Base-by-base conservation (phyloP, 2,329 filamentous ascomycete species). In the Dactylellina leptospora region DNA sequence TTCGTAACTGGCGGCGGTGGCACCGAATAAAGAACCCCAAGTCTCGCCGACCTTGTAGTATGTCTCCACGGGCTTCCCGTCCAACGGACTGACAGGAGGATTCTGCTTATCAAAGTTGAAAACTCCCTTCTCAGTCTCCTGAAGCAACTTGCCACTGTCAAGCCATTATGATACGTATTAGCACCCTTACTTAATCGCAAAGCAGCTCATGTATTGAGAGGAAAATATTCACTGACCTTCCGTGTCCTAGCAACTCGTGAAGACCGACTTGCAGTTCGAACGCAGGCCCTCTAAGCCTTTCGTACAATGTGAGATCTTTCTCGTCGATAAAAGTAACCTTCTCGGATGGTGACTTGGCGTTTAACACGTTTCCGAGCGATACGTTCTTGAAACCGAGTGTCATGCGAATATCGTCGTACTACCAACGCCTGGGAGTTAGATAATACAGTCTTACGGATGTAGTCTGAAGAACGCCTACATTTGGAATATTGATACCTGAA, bases 381-480 rank as follows among this genome's bases (percentile, higher is more conserved):
- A 96, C 91, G 76, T 96, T 96, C 82, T 96, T 96, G 86, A 96
- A 96, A 1, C 92, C 92, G 72, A 92, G 87, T 3, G 86, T 88
- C 78, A 96, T 91, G 73, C 91, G 85, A 71, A 95, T 92, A 74
- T 89, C 87, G 75, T 91, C 89, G 76, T 90, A 90, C 80, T 82
- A 51, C 16, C n/a, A n/a, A 22, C n/a, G 55, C 27, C 25, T 75
- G 75, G 5, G n/a, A 11, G 4, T 55, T n/a, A 16, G 38, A 23
- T 27, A 11, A 50, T 22, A 45, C 4, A 30, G 53, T n/a, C 25
- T 30, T 5, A 18, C 4, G 3, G 16, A 36, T 30, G 47, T 16
- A 23, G 11, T 1, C n/a, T 33, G 13, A 8, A 38, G 20, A 25
- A n/a, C 77, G 13, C 77, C 73, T 60, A 82, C 81, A 62, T 89